Conservation (phyloP, 2,329 filamentous ascomycete species). For the Fusarium euwallaceae region DNA sequence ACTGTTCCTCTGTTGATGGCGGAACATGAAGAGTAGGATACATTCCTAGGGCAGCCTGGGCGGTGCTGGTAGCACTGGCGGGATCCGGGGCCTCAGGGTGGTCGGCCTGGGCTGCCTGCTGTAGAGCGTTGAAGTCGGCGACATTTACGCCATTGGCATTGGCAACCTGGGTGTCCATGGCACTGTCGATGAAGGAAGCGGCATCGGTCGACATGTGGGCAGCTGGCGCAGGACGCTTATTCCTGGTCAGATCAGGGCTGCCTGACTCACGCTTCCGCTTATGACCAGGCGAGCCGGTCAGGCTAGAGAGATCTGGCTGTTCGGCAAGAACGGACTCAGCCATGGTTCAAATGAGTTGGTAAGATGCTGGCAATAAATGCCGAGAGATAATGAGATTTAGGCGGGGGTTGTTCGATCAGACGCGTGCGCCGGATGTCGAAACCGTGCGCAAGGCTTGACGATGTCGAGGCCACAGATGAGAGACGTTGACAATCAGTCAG, state of each 20-base stretch:
- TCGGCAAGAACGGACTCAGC: slow-evolving; percentile 61
- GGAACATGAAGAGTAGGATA: slow-evolving; percentile 72
- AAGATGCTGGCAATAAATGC: slow-evolving; percentile 4
- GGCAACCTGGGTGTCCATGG: slow-evolving; percentile 60
- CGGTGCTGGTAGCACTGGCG: slow-evolving; percentile 69
- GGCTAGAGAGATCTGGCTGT: slow-evolving; percentile 61
- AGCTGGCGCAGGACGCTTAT: slow-evolving; percentile 63
- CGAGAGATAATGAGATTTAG: slow-evolving; percentile 4
- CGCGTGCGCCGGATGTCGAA: slow-evolving; percentile 23
- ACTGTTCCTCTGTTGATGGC: slow-evolving; percentile 70
- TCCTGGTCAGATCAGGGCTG: slow-evolving; percentile 63
- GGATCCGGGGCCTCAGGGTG: slow-evolving; percentile 64
- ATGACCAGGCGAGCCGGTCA: slow-evolving; percentile 60
- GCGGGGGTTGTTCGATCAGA: slow-evolving; percentile 29
- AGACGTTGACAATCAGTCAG: slow-evolving; percentile 37
- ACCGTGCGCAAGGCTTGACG: slow-evolving; percentile 27
- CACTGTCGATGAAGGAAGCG: slow-evolving; percentile 67
- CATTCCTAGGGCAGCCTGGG: slow-evolving; percentile 70
- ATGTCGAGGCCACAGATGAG: slow-evolving; percentile 41
- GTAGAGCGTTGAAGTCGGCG: slow-evolving; percentile 69
- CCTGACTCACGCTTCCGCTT: slow-evolving; percentile 69
- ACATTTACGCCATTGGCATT: slow-evolving; percentile 60
- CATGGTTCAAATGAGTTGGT: slow-evolving; percentile 54
- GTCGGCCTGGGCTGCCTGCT: slow-evolving; percentile 64
- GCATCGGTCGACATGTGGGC: slow-evolving; percentile 62